These are phyloP conservation scores for Psilocybe mexicana DNA, from an alignment of 1,284 basidiomycete genomes.

Conservation along the genomic window DNA sequence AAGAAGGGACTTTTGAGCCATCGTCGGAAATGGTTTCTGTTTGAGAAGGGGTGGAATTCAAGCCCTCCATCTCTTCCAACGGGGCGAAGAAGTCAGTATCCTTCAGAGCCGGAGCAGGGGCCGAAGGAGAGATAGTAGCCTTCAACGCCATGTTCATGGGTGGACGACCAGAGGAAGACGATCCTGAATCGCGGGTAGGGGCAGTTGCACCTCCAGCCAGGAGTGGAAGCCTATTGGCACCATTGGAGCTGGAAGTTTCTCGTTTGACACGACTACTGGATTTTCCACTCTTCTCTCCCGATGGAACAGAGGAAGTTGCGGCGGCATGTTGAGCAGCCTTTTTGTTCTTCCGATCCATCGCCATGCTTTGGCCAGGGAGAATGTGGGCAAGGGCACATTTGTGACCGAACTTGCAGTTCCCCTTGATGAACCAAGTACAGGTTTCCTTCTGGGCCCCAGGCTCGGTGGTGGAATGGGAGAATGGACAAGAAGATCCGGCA, in stretches of 20 bases:
- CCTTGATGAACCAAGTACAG: constrained; percentile 94
- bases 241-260: constrained; percentile 29
- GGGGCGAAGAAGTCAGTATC: constrained; percentile 75
- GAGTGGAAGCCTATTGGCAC: constrained; percentile 42
- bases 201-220: constrained; percentile 47
- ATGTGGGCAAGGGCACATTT: constrained; percentile 96
- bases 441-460: constrained; percentile 86
- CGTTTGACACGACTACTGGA: constrained; percentile 40
- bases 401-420: constrained; percentile 98
- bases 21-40: constrained; percentile 6
- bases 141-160: constrained; percentile 69
- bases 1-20: constrained; percentile 4
- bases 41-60: constrained; percentile 4
- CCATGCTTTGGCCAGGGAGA: constrained; percentile 90
- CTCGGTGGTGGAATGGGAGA: constrained; percentile 76
- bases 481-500: constrained; percentile 93
- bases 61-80: constrained; percentile 37
- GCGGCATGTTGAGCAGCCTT: constrained; percentile 85
- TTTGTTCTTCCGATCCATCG: constrained; percentile 98
- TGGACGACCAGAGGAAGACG: constrained; percentile 49
- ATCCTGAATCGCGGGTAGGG: constrained; percentile 44
- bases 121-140: constrained; percentile 71
- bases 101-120: constrained; percentile 74
- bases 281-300: constrained; percentile 39
- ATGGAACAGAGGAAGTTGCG: constrained; percentile 52